A percentile compares a stretch with the other conserved stretches of the same genome.
These are phyloP conservation scores for Taiozyma sp. DNA, from an alignment of 1,139 yeast species.

Conservation along the genomic window DNA sequence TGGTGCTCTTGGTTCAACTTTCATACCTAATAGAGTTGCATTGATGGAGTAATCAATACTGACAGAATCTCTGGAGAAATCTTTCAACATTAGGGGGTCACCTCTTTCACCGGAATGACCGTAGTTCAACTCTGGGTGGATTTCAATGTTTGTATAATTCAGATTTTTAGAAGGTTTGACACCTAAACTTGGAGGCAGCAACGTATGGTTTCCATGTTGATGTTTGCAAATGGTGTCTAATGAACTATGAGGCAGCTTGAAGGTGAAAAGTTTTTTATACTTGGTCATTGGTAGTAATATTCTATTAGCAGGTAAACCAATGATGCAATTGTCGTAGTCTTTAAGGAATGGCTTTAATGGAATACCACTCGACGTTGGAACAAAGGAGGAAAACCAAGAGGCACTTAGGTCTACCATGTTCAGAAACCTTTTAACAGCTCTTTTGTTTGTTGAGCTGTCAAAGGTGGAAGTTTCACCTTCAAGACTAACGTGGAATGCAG, in stretches of 20 bases:
- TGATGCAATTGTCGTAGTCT: slow-evolving; percentile 44
- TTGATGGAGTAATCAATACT: slow-evolving; percentile 29
- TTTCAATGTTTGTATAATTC: slow-evolving; percentile 26
- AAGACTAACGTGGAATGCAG: slow-evolving; percentile 53
- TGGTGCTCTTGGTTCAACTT: background rate
- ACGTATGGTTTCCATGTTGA: slow-evolving; percentile 47
- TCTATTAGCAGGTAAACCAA: slow-evolving; percentile 52
- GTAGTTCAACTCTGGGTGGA: slow-evolving; percentile 33
- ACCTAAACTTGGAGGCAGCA: slow-evolving; percentile 67
- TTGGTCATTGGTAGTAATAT: slow-evolving; percentile 43
- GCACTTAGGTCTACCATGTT: slow-evolving; percentile 41
- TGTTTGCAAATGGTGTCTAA: slow-evolving; percentile 57
- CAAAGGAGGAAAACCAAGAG: slow-evolving; percentile 35
- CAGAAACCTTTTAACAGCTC: slow-evolving; percentile 31
- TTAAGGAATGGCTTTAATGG: slow-evolving; percentile 38
- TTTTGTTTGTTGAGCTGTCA: slow-evolving; percentile 24
- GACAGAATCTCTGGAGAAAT: slow-evolving; percentile 26
- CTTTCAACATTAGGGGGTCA: slow-evolving; percentile 33
- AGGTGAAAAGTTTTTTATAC: slow-evolving; percentile 61
- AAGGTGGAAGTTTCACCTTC: slow-evolving; percentile 42
- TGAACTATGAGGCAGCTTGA: slow-evolving; percentile 54
- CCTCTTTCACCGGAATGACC: slow-evolving; percentile 36
- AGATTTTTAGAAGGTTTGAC: slow-evolving; percentile 38
- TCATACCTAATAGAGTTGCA: slow-evolving; percentile 13
- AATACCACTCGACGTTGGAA: slow-evolving; percentile 39